Percentiles rank a stretch among this genome's conserved stretches.
Conservation (phyloP, 768 basidiomycete species). For the Pleurotus ostreatus region DNA sequence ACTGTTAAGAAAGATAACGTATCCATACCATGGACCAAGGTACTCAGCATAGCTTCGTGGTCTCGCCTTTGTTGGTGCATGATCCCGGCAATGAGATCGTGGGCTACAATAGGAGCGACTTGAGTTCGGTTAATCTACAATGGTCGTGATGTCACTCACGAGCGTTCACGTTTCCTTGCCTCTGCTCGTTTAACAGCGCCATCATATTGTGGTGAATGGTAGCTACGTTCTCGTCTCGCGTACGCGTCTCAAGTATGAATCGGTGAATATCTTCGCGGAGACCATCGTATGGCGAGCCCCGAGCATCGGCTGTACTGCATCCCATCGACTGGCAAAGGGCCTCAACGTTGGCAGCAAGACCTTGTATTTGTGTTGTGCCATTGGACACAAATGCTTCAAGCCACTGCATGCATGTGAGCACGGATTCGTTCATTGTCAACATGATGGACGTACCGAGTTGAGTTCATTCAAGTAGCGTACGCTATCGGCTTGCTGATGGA, state of each 20-base stretch:
- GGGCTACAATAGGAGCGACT: constrained; percentile 29
- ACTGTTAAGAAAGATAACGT: not conserved
- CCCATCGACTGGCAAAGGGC: constrained; percentile 56
- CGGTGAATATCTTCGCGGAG: constrained; percentile 23
- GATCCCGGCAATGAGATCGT: constrained; percentile 53
- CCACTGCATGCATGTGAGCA: constrained; percentile 45
- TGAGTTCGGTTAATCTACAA: too few relatives aligned
- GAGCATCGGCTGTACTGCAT: constrained; percentile 16
- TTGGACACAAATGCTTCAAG: constrained; percentile 78
- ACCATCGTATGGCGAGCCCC: constrained; percentile 24
- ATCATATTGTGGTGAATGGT: constrained; percentile 23
- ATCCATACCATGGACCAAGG: constrained; percentile 55
- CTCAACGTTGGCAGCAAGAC: constrained; percentile 55
- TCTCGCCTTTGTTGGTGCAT: constrained; percentile 70
- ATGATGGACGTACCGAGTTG: constrained; percentile 47
- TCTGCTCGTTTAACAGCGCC: not conserved
- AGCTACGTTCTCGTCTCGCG: constrained; percentile 30
- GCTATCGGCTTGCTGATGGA: constrained; percentile 70
- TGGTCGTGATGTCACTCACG: not conserved
- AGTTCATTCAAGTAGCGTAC: constrained; percentile 77
- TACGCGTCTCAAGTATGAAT: constrained; percentile 27
- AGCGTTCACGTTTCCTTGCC: not conserved
- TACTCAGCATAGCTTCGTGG: constrained; percentile 65
- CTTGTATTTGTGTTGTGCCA: constrained; percentile 68
- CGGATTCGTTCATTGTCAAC: not conserved